Percentiles rank a stretch among this genome's conserved stretches.
These are phyloP conservation scores for Vickermania spadyakhi DNA, from an alignment of 208 protist species.

Conservation along the genomic window DNA sequence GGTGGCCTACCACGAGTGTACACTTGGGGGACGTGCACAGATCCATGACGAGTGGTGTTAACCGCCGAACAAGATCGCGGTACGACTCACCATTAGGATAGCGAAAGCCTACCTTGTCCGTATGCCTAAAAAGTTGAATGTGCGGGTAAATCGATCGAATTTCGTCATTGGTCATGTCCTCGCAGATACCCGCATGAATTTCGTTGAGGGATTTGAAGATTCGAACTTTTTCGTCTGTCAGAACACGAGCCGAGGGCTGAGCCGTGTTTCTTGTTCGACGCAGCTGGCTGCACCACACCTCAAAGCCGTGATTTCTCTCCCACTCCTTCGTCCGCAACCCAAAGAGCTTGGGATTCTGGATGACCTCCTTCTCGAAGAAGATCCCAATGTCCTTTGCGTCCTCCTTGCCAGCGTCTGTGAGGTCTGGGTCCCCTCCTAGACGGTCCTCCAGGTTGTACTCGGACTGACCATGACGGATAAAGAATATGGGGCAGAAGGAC, in stretches of 20 bases:
- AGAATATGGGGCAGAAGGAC: constrained; percentile 62
- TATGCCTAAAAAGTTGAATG: constrained; percentile 55
- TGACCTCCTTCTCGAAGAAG: constrained; percentile 56
- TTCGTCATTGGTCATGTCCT: constrained; percentile 82
- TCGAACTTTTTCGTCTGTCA: constrained; percentile 22
- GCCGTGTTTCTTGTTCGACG: constrained; percentile 57
- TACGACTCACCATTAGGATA: constrained; percentile 84
- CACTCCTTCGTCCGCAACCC: constrained; percentile 16
- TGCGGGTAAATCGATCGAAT: constrained; percentile 50
- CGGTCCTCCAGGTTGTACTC: constrained; percentile 82
- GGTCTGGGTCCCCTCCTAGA: constrained; percentile 65
- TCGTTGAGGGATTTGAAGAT: constrained; percentile 71
- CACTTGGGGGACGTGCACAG: constrained; percentile 37
- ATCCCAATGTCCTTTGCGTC: constrained; percentile 41
- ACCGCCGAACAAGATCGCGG: constrained; percentile 53
- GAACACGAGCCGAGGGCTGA: constrained; percentile 31
- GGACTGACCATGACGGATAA: constrained; percentile 73
- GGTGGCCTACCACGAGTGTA: constrained; percentile 69
- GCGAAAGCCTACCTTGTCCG: constrained; percentile 74
- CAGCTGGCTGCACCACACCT: constrained; percentile 77
- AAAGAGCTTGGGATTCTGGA: constrained; percentile 34
- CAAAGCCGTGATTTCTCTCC: constrained; percentile 41
- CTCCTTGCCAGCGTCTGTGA: constrained; percentile 35
- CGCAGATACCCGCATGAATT: constrained; percentile 81
- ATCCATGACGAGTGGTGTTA: constrained; percentile 59